These are phyloP conservation scores for Colletotrichum sp. DNA, from an alignment of 2,329 filamentous ascomycete species.

Conservation along the genomic window DNA sequence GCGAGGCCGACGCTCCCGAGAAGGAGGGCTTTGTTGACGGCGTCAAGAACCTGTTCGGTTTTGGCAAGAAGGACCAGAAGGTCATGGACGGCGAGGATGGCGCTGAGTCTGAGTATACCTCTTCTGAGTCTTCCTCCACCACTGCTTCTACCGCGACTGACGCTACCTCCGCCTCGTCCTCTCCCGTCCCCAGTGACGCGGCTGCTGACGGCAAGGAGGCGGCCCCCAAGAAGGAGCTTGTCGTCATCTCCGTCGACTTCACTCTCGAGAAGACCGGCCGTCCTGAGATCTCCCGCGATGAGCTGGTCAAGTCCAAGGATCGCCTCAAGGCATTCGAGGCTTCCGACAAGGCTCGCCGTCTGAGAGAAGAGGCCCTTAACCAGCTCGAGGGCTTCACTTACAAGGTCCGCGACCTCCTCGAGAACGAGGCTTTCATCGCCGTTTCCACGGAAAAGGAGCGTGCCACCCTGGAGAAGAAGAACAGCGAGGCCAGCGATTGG, in stretches of 20 bases:
- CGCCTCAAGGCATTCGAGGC: conserved; percentile 84
- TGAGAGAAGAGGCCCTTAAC: conserved; percentile 88
- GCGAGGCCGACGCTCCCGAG: conserved; percentile 75
- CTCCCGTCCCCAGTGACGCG: conserved; percentile 53
- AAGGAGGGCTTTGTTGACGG: conserved; percentile 88
- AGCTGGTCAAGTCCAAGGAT: conserved; percentile 62
- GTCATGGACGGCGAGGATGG: conserved; percentile 64
- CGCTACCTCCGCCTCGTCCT: conserved; percentile 24
- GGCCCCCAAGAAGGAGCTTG: conserved; percentile 65
- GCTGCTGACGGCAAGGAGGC: conserved; percentile 54
- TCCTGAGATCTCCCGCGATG: conserved; percentile 52
- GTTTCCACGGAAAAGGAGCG: conserved; percentile 75
- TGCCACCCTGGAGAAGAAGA: conserved; percentile 68
- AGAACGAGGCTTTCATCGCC: conserved; percentile 75
- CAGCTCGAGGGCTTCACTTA: conserved; percentile 95
- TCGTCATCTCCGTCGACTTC: conserved; percentile 58
- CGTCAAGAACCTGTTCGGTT: conserved; percentile 95
- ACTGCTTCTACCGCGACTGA: conserved; percentile 25
- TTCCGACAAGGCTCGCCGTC: conserved; percentile 78
- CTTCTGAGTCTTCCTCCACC: conserved; percentile 54
- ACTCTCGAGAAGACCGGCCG: conserved; percentile 55
- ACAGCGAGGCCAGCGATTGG: conserved; percentile 82
- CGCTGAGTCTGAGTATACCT: conserved; percentile 36
- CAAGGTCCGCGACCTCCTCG: conserved; percentile 81
- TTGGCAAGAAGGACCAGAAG: conserved; percentile 89